Percentiles rank a stretch among this genome's conserved stretches.
Evolutionary conservation across 1,284 basidiomycete genomes (phyloP).

Genomic region (Athelia psychrophila): DNA sequence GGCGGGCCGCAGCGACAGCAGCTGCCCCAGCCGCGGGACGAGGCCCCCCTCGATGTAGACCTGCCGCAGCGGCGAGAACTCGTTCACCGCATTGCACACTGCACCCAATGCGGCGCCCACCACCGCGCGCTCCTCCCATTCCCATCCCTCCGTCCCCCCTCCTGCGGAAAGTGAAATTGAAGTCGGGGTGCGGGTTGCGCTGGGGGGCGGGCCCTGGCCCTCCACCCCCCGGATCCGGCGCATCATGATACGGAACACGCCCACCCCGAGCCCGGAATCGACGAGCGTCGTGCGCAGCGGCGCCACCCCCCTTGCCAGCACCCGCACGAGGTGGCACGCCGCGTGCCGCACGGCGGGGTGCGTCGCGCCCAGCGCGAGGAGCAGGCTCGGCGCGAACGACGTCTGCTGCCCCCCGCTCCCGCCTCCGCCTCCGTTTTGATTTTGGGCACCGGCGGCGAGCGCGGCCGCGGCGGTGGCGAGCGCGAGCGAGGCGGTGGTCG

Average conservation of each 20-base stretch:
- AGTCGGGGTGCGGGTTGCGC: no score
- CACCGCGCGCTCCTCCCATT: conserved; percentile 69
- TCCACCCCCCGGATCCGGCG: no score
- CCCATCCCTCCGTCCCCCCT: no score
- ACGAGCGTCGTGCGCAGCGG: conserved; percentile 81
- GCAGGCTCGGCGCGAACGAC: conserved; percentile 45
- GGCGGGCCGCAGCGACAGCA: conserved; percentile 33
- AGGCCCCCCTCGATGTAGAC: conserved; percentile 62
- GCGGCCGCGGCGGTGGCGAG: no score
- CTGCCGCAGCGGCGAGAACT: conserved; percentile 81
- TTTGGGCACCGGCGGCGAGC: no score
- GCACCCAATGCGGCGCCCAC: conserved; percentile 71
- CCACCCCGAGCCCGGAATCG: conserved; percentile 75
- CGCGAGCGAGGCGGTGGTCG: no score
- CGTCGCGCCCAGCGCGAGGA: conserved; percentile 53
- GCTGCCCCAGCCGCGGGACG: conserved; percentile 57
- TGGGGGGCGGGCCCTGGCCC: no score
- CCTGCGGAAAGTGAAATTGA: no score
- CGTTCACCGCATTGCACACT: conserved; percentile 83
- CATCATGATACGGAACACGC: conserved; percentile 64
- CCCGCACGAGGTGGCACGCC: conserved; percentile 83
- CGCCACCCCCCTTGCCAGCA: conserved; percentile 72
- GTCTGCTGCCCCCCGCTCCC: conserved; percentile 55
- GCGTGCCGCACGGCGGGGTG: conserved; percentile 79
- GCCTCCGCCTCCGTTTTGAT: no score